phyloP scores from a whole-genome alignment of 1,284 basidiomycete genomes.

The Malassezia nana region DNA sequence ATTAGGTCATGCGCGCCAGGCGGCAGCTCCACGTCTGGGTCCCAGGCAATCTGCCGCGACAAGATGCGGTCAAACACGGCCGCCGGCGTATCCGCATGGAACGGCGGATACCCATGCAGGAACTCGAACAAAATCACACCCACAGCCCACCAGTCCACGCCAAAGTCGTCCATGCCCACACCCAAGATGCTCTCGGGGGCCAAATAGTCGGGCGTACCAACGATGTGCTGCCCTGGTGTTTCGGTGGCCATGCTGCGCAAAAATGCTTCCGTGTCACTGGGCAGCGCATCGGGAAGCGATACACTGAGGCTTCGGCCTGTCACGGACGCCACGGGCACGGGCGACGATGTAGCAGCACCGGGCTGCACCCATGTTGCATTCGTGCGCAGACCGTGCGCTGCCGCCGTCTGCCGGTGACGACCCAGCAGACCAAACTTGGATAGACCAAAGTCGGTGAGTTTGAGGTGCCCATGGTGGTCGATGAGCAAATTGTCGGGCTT shows the following conservation, averaged over 20 bases:
- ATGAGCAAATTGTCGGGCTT: conserved; percentile 97
- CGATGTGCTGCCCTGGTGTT: conserved; percentile 54
- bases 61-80: conserved; percentile 98
- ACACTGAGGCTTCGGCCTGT: conserved; percentile 51
- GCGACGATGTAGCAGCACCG: not conserved
- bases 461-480: conserved; percentile 87
- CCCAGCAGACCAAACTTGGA: conserved; percentile 93
- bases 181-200: conserved; percentile 94
- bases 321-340: conserved; percentile 43
- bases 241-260: conserved; percentile 10
- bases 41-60: conserved; percentile 91
- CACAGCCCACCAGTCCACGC: conserved; percentile 99
- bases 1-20: conserved; percentile 84
- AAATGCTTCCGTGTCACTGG: conserved; percentile 52
- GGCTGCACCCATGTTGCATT: conserved; percentile 22
- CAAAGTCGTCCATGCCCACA: conserved; percentile 83
- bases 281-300: conserved; percentile 57
- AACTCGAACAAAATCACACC: conserved; percentile 99
- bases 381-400: conserved; percentile 11
- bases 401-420: conserved; percentile 57
- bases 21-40: conserved; percentile 69
- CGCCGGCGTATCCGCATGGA: conserved; percentile 91
- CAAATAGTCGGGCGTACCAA: conserved; percentile 92
- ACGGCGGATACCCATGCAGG: conserved; percentile 89
- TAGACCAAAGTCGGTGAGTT: conserved; percentile 93